Evolutionary conservation across 352 stramenopile species (phyloP).

Genomic region (Globisporangium spinosum): DNA sequence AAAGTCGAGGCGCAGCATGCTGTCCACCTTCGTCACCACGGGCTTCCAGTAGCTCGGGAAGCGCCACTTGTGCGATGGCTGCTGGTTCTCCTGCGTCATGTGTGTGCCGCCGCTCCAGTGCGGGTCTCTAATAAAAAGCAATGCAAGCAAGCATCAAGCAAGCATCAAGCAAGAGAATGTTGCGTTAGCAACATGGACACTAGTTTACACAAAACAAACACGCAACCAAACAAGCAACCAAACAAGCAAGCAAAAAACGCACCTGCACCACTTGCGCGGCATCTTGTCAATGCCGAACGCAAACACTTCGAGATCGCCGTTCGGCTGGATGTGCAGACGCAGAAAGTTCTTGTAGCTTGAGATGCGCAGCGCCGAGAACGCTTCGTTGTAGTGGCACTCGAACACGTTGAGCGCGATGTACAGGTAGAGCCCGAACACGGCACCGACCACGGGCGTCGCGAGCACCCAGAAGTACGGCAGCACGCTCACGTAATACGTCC

Average conservation of each 20-base stretch:
- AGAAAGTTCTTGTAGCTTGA: slow-evolving; percentile 90
- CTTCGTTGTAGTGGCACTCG: slow-evolving; percentile 87
- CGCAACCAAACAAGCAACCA: slow-evolving; percentile 1
- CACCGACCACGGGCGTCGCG: slow-evolving; percentile 68
- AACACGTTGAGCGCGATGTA: slow-evolving; percentile 86
- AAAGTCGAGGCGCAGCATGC: slow-evolving; percentile 82
- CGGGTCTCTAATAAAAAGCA: slow-evolving; percentile 40
- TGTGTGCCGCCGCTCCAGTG: slow-evolving; percentile 69
- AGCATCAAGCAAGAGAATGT: neutral
- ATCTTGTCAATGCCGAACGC: slow-evolving; percentile 89
- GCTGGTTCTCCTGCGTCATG: slow-evolving; percentile 46
- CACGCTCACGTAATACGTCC: slow-evolving; percentile 81
- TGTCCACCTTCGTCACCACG: slow-evolving; percentile 77
- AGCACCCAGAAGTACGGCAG: slow-evolving; percentile 89
- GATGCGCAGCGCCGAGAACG: slow-evolving; percentile 84
- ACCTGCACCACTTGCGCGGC: slow-evolving; percentile 81
- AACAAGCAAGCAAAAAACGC: slow-evolving; percentile 13
- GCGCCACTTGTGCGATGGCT: slow-evolving; percentile 69
- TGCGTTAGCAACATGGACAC: neutral
- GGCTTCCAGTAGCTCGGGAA: slow-evolving; percentile 82
- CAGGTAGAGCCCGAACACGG: slow-evolving; percentile 82
- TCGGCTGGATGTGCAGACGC: slow-evolving; percentile 68
- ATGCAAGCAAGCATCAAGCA: slow-evolving; percentile 1
- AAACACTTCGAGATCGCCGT: slow-evolving; percentile 79
- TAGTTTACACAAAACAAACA: neutral